These are phyloP conservation scores for Umbelopsis sp. DNA, from an alignment of 192 early-diverging fungal species.

Conservation along the genomic window DNA sequence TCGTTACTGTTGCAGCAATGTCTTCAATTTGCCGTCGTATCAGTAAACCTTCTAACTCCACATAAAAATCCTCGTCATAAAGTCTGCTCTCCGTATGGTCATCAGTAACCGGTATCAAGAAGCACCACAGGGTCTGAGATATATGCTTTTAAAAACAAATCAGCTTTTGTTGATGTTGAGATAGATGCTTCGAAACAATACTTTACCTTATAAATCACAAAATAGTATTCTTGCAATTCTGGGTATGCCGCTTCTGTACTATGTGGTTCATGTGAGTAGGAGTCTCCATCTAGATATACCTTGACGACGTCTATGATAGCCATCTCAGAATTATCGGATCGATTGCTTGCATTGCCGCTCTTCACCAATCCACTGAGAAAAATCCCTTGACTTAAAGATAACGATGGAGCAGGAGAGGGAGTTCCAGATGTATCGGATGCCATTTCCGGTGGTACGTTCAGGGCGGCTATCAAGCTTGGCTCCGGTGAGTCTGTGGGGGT, in stretches of 20 bases:
- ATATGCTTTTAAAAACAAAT: constrained; percentile 25
- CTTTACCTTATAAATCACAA: constrained; percentile 40
- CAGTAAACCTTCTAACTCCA: constrained; percentile 26
- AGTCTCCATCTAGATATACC: constrained; percentile 29
- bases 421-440: neutral
- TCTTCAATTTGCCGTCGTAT: constrained; percentile 20
- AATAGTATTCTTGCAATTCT: constrained; percentile 30
- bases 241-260: neutral
- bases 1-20: constrained; percentile 4
- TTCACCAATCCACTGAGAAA: constrained; percentile 38
- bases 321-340: constrained; percentile 20
- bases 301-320: constrained; percentile 29
- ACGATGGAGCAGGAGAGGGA: constrained; percentile 6
- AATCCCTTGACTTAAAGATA: constrained; percentile 19
- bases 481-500: neutral
- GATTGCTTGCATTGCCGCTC: constrained; percentile 23
- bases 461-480: neutral
- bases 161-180: neutral
- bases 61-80: constrained; percentile 33
- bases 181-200: neutral
- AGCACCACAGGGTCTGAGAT: constrained; percentile 34
- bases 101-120: constrained; percentile 26
- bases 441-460: neutral
- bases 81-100: constrained; percentile 21
- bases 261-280: neutral